These are phyloP conservation scores for Solanum bulbocastanum DNA, from an alignment of 257 asterid genomes.

Conservation along the genomic window DNA sequence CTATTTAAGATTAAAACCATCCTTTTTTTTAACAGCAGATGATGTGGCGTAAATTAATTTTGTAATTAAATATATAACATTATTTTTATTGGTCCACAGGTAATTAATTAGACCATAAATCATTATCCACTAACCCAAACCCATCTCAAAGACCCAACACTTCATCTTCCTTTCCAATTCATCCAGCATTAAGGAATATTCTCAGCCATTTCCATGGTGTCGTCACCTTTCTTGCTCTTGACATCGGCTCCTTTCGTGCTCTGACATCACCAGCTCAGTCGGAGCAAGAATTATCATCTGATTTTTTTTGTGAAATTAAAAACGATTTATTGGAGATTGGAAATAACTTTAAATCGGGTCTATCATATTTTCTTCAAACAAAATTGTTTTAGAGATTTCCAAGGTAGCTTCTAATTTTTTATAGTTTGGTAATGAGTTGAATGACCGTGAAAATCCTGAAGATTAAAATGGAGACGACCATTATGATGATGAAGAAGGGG, in stretches of 20 bases:
- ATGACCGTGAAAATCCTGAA: slow-evolving; percentile 5
- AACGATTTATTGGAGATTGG: slow-evolving; percentile 64
- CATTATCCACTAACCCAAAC: no score
- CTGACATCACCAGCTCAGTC: slow-evolving; percentile 24
- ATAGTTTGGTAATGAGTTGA: slow-evolving; percentile 17
- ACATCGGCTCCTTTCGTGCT: slow-evolving; percentile 46
- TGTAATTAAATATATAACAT: no score
- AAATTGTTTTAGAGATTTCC: slow-evolving; percentile 15
- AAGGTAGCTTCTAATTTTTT: slow-evolving; percentile 43
- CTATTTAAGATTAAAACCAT: no score
- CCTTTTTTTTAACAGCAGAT: no score
- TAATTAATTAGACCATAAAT: no score
- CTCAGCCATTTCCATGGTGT: slow-evolving; percentile 24
- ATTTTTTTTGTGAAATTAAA: slow-evolving; percentile 41
- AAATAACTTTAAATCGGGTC: slow-evolving; percentile 51
- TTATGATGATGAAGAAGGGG: slow-evolving; percentile 20
- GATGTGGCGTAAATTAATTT: no score
- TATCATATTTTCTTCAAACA: slow-evolving; percentile 44
- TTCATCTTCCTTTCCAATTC: background rate
- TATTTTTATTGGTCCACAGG: no score
- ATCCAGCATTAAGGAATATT: slow-evolving; percentile 30
- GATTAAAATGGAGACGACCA: slow-evolving; percentile 17
- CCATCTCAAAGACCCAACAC: no score
- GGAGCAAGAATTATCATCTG: slow-evolving; percentile 11
- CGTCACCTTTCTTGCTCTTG: slow-evolving; percentile 48